These are phyloP conservation scores for Talaromyces sp. DNA, from an alignment of 2,329 filamentous ascomycete species.

Conservation along the genomic window DNA sequence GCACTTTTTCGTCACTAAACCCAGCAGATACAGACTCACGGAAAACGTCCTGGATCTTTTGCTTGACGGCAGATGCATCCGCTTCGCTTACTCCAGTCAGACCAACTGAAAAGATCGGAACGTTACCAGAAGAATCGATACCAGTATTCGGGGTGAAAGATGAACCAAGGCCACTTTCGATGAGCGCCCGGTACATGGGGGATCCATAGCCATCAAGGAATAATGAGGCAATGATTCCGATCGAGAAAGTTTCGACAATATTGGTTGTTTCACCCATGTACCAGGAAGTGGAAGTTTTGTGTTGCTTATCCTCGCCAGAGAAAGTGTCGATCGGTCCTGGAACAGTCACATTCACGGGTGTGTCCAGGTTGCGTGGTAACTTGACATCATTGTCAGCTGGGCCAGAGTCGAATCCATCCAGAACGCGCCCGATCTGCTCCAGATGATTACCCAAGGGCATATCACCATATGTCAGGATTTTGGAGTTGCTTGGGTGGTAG, in stretches of 20 bases:
- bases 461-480: constrained; percentile 92
- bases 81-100: constrained; percentile 84
- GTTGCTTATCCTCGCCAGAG: constrained; percentile 81
- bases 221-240: constrained; percentile 79
- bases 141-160: constrained; percentile 96
- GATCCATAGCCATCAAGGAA: constrained; percentile 95
- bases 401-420: constrained; percentile 73
- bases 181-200: constrained; percentile 82
- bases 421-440: constrained; percentile 72
- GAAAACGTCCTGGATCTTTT: constrained; percentile 72
- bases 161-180: constrained; percentile 86
- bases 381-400: constrained; percentile 73
- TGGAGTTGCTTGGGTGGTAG: constrained; percentile 97
- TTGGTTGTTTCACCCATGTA: constrained; percentile 80
- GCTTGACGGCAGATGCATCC: constrained; percentile 76
- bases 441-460: constrained; percentile 84
- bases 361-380: constrained; percentile 70
- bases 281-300: constrained; percentile 94
- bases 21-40: constrained; percentile 71
- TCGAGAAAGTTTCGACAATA: constrained; percentile 82
- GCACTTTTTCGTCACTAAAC: constrained; percentile 87
- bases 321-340: constrained; percentile 84
- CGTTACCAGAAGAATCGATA: constrained; percentile 76
- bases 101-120: constrained; percentile 85
- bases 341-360: constrained; percentile 70